A percentile compares a stretch with the other conserved stretches of the same genome.
Conservation (phyloP, 208 protist genomes). For the Borovskyia barvae region DNA sequence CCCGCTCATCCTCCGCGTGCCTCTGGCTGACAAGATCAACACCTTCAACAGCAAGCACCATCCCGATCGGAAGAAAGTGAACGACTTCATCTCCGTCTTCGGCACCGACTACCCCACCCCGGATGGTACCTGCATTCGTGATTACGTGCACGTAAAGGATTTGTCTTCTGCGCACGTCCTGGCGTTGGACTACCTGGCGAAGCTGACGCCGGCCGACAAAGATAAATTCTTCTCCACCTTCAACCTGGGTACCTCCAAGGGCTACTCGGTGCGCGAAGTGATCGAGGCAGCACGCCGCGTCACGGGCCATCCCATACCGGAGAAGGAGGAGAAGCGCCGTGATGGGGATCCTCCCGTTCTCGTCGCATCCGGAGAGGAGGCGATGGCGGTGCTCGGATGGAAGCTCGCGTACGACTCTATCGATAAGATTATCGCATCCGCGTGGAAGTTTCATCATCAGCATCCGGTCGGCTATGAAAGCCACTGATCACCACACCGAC, state of each 20-base stretch:
- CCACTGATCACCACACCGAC: neutral
- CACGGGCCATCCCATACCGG: slow-evolving; percentile 88
- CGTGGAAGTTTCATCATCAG: slow-evolving; percentile 73
- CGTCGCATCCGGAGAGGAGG: slow-evolving; percentile 65
- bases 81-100: slow-evolving; percentile 77
- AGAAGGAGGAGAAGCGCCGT: slow-evolving; percentile 63
- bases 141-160: slow-evolving; percentile 99
- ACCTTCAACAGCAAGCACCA: slow-evolving; percentile 37
- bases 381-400: slow-evolving; percentile 70
- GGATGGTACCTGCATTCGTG: slow-evolving; percentile 96
- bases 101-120: slow-evolving; percentile 93
- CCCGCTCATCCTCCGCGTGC: slow-evolving; percentile 94
- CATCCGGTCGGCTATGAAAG: slow-evolving; percentile 54
- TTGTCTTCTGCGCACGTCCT: slow-evolving; percentile 94
- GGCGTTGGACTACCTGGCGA: slow-evolving; percentile 81
- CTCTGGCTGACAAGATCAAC: slow-evolving; percentile 81
- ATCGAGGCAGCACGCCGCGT: slow-evolving; percentile 90
- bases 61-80: slow-evolving; percentile 34
- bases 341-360: slow-evolving; percentile 73
- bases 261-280: slow-evolving; percentile 96
- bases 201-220: slow-evolving; percentile 31
- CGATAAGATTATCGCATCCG: slow-evolving; percentile 74
- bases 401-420: slow-evolving; percentile 70
- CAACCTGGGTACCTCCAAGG: slow-evolving; percentile 96
- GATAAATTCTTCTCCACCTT: slow-evolving; percentile 78